Evolutionary conservation across 1,284 basidiomycete species (phyloP).

Genomic region (Naganishia liquefaciens): DNA sequence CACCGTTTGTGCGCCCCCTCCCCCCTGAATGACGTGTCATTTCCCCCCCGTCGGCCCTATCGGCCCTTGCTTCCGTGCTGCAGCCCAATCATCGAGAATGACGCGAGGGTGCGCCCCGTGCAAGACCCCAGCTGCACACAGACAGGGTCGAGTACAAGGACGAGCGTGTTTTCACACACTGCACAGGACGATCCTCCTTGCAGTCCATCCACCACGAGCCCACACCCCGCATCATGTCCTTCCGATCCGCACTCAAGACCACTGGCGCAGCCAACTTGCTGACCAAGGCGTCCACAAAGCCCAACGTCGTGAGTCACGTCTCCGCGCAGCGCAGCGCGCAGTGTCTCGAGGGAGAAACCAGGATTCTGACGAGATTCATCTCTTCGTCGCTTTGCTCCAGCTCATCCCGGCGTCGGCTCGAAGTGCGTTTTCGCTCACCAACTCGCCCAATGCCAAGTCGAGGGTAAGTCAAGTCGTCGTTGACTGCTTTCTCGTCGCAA

Average conservation of each 20-base stretch:
- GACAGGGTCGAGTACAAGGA: slow-evolving; percentile 10
- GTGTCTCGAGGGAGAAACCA: no score
- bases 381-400: slow-evolving; percentile 1
- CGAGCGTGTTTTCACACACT: slow-evolving; percentile 9
- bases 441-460: slow-evolving; percentile 26
- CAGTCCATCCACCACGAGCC: not conserved
- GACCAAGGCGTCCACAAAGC: slow-evolving; percentile 27
- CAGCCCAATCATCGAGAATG: slow-evolving; percentile 30
- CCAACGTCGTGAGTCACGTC: slow-evolving; percentile 30
- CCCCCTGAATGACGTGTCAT: slow-evolving; percentile 15
- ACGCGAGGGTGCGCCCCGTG: slow-evolving; percentile 17
- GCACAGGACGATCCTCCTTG: not conserved
- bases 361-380: not conserved
- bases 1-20: not conserved
- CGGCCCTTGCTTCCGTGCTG: not conserved
- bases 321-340: no score
- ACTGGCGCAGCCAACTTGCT: slow-evolving; percentile 30
- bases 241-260: slow-evolving; percentile 33
- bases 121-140: slow-evolving; percentile 1
- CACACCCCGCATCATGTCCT: slow-evolving; percentile 13
- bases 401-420: slow-evolving; percentile 24
- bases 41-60: slow-evolving; percentile 9
- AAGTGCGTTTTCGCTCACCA: slow-evolving; percentile 28
- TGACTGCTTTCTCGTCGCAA: not conserved
- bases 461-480: slow-evolving; percentile 20